These are phyloP conservation scores for Trichoderma asperellum DNA, from an alignment of 2,329 filamentous ascomycete species.

Conservation along the genomic window DNA sequence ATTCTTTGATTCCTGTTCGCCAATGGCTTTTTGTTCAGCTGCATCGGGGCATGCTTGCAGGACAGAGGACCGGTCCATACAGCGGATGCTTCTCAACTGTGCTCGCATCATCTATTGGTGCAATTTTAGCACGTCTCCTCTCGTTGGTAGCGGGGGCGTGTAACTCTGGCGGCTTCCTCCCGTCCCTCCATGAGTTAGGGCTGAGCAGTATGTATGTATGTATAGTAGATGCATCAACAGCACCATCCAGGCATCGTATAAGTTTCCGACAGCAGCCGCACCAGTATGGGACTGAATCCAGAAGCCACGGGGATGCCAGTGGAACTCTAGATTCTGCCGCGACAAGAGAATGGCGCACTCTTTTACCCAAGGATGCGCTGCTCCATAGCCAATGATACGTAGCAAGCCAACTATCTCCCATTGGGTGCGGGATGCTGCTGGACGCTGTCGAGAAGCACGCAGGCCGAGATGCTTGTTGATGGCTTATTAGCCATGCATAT, in stretches of 20 bases:
- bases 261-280: background rate
- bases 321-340: background rate
- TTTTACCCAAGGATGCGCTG: background rate
- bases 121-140: background rate
- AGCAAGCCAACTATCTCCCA: background rate
- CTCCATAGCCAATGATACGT: background rate
- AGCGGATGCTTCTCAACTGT: background rate
- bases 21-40: background rate
- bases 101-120: background rate
- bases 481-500: background rate
- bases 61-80: background rate
- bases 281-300: background rate
- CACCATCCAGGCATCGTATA: background rate
- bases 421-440: constrained; percentile 9
- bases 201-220: constrained; percentile 2
- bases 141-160: constrained; percentile 12
- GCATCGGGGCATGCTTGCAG: background rate
- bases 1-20: background rate
- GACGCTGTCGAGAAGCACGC: constrained; percentile 11
- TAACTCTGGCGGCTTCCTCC: constrained; percentile 31
- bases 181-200: constrained; percentile 21
- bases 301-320: background rate
- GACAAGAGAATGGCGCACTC: background rate
- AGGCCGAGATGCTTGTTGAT: constrained; percentile 13
- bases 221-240: background rate